Conservation (phyloP, 371 early-diverging fungal species). For the Dipsacomyces acuminosporus region DNA sequence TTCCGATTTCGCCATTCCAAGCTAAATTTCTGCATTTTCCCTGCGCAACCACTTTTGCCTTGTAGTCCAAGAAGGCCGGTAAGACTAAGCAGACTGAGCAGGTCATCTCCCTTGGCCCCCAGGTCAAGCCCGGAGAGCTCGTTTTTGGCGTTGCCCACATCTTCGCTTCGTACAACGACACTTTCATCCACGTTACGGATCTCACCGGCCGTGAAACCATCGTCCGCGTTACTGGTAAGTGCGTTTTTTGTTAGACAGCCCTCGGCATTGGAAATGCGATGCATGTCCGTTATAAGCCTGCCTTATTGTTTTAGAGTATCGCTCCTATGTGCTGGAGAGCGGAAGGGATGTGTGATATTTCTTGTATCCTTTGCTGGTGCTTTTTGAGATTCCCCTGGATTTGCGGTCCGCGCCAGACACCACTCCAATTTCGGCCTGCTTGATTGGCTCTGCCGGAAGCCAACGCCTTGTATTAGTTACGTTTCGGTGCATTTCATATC, state of each 20-base stretch:
- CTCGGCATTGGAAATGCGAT: too few species aligned
- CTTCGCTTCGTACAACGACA: conserved; percentile 99
- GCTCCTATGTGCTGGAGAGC: conserved; percentile 10
- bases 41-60: background rate
- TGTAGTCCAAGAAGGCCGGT: conserved; percentile 66
- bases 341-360: background rate
- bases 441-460: too few species aligned
- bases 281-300: background rate
- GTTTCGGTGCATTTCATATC: too few species aligned
- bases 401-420: conserved; percentile 29
- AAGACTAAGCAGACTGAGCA: conserved; percentile 72
- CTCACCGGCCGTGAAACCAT: conserved; percentile 99
- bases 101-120: conserved; percentile 93
- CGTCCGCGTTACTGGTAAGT: conserved; percentile 95
- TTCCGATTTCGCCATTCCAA: too few species aligned
- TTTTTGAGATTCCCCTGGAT: conserved; percentile 42
- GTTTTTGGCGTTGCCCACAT: conserved; percentile 99
- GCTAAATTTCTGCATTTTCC: too few species aligned
- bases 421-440: background rate
- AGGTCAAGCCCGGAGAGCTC: conserved; percentile 96
- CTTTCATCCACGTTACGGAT: conserved; percentile 99
- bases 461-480: too few species aligned
- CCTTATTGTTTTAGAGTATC: background rate
- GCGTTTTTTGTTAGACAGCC: background rate
- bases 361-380: conserved; percentile 5